These are phyloP conservation scores for Wickerhamomyces sp. DNA, from an alignment of 1,139 yeast genomes.

Conservation along the genomic window DNA sequence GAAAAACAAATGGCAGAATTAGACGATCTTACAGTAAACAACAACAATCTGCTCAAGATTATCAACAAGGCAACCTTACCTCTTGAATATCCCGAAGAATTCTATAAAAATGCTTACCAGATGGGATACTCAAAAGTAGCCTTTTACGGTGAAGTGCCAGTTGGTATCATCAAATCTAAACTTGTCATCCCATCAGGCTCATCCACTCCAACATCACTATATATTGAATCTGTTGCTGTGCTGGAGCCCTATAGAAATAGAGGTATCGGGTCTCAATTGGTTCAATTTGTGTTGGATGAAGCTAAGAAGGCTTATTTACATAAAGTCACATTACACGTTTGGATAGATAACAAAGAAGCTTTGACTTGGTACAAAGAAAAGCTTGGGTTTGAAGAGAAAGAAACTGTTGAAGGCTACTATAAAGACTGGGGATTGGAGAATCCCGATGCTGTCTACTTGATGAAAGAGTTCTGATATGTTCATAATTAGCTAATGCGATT, in stretches of 20 bases:
- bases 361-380: conserved; percentile 48
- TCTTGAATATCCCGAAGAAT: conserved; percentile 37
- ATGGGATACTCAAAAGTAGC: conserved; percentile 30
- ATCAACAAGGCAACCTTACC: conserved; percentile 43
- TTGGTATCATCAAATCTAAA: conserved; percentile 62
- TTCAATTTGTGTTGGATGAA: conserved; percentile 49
- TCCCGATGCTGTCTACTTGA: conserved; percentile 41
- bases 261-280: conserved; percentile 59
- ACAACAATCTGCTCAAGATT: conserved; percentile 46
- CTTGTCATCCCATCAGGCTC: conserved; percentile 39
- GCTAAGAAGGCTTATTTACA: conserved; percentile 51
- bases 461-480: conserved; percentile 25
- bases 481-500: no score
- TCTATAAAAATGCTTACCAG: conserved; percentile 38
- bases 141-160: conserved; percentile 61
- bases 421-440: conserved; percentile 38
- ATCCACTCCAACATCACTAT: conserved; percentile 42
- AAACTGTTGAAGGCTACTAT: conserved; percentile 45
- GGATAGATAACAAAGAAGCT: conserved; percentile 40
- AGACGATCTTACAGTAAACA: conserved; percentile 53
- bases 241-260: conserved; percentile 51
- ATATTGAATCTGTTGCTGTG: conserved; percentile 65
- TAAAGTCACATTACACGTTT: conserved; percentile 57
- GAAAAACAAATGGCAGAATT: conserved; percentile 27
- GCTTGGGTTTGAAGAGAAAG: conserved; percentile 45